Conservation (phyloP, 164 flowering plant species). For the Protea cynaroides region DNA sequence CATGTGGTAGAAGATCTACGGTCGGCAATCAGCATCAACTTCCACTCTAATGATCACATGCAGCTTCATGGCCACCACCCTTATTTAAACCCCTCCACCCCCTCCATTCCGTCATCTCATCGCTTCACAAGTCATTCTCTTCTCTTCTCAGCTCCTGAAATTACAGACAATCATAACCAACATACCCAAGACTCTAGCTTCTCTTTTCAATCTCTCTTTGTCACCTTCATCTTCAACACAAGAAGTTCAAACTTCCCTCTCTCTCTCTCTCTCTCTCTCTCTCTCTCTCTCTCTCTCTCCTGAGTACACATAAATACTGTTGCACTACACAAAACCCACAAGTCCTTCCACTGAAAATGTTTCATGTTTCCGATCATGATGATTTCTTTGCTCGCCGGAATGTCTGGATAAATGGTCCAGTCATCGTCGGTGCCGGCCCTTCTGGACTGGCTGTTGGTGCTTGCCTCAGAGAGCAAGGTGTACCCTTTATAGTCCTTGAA, state of each 20-base stretch:
- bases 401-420: conserved; percentile 68
- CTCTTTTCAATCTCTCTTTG: neutral
- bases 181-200: neutral
- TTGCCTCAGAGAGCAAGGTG: conserved; percentile 50
- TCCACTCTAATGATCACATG: too few relatives aligned
- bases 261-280: too few relatives aligned
- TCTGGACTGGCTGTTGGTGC: conserved; percentile 78
- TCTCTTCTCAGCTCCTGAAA: neutral
- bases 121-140: too few relatives aligned
- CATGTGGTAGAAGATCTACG: too few relatives aligned
- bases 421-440: conserved; percentile 78
- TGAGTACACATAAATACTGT: too few relatives aligned
- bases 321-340: too few relatives aligned
- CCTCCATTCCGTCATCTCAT: too few relatives aligned
- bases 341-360: neutral
- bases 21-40: too few relatives aligned
- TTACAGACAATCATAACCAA: neutral
- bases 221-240: neutral
- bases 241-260: too few relatives aligned
- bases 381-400: neutral
- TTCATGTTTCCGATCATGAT: neutral
- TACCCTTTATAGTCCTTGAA: conserved; percentile 60
- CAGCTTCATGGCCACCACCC: too few relatives aligned
- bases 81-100: too few relatives aligned
- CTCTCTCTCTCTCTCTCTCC: too few relatives aligned